Base-by-base conservation (phyloP, 169 alveolate species). In the Plasmodium yoelii region DNA sequence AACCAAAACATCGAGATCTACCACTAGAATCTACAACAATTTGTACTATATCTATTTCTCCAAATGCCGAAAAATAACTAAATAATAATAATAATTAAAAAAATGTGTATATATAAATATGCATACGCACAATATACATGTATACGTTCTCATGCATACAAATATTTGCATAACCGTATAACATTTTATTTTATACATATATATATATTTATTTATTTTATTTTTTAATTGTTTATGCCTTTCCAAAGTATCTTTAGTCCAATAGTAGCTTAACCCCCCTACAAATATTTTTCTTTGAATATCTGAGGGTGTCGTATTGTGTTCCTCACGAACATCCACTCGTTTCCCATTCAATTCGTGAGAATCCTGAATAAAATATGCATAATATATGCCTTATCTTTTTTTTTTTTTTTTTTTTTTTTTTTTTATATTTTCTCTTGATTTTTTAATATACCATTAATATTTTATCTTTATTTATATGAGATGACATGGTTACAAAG, bases 171-270 rank as follows among this genome's bases (percentile, higher is more conserved):
- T 46, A 53, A 13, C 34, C 18, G 68, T 0, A 28, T 24, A 61
- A 7, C 22, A 71, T 71, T 34, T 18, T 64, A 9, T 9, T 3
- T 19, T 70, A 22, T 70, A 57, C 46, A 12, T 22, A 12, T 19
- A 47, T 44, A 28, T 53, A 71, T 22, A 39, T 19, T 53, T 19
- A 15, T 47, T 73, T 49, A 46, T 64, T 61, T 49, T 49, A 24
- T 39, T 24, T 73, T 73, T 57, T 19, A 12, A 24, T 26, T n/a
- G 28, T 57, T 73, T 68, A 55, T 61, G 49, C 88, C 74, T 74
- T 56, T 74, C 88, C 24, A 74, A 56, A n/a, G 88, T 74, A 42
- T 74, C 88, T 53, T 74, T 74, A 74, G 88, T 74, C 88, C 88
- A 74, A 34, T 74, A 74, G 53, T 74, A 74, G 75, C 63, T 51